Evolutionary conservation across 2,329 filamentous ascomycete genomes (phyloP).

Genomic region (Nigrospora sphaerica): DNA sequence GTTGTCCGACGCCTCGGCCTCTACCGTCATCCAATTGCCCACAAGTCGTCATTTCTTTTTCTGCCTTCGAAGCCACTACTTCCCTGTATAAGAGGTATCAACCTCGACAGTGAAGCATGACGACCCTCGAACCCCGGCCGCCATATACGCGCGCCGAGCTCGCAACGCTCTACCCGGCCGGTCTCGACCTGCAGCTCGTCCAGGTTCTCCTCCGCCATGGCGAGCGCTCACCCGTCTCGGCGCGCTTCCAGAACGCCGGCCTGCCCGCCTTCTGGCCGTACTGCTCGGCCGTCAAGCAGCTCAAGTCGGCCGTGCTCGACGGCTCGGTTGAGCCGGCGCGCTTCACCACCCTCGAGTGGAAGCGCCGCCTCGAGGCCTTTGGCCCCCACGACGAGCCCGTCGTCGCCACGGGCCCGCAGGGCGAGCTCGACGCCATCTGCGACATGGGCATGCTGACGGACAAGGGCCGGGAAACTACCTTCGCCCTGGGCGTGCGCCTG

Average conservation of each 20-base stretch:
- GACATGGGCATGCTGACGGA: slow-evolving; percentile 72
- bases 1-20: too few species aligned
- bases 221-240: slow-evolving; percentile 75
- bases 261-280: slow-evolving; percentile 79
- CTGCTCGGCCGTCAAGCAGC: slow-evolving; percentile 67
- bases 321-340: slow-evolving; percentile 11
- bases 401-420: slow-evolving; percentile 58
- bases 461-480: slow-evolving; percentile 64
- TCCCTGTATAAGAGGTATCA: background rate
- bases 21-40: too few species aligned
- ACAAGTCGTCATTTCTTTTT: too few species aligned
- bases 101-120: slow-evolving; percentile 48
- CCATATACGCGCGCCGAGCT: slow-evolving; percentile 81
- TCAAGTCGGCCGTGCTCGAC: slow-evolving; percentile 48
- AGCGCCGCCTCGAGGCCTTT: slow-evolving; percentile 78
- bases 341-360: slow-evolving; percentile 48
- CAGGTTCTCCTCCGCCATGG: slow-evolving; percentile 80
- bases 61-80: background rate
- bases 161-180: slow-evolving; percentile 68
- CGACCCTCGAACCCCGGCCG: slow-evolving; percentile 64
- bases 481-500: slow-evolving; percentile 59
- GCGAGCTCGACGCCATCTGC: slow-evolving; percentile 75
- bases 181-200: slow-evolving; percentile 78
- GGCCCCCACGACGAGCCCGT: slow-evolving; percentile 62
- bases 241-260: slow-evolving; percentile 78